Conservation (phyloP, 1,139 yeast genomes). For the Spencermartinsiella ligniputridi region DNA sequence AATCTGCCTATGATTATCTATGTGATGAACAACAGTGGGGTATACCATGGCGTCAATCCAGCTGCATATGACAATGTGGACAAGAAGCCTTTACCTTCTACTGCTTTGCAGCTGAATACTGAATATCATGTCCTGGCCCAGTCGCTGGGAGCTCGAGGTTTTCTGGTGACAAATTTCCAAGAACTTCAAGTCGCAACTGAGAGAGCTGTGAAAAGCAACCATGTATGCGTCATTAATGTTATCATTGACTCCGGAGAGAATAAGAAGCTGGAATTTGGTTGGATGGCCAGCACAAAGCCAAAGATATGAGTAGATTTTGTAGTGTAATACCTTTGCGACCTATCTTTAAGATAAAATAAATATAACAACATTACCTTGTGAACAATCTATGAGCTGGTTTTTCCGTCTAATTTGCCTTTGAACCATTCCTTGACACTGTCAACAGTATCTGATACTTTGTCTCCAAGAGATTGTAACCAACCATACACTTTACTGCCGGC, state of each 20-base stretch:
- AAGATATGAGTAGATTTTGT: constrained; percentile 19
- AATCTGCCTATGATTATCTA: constrained; percentile 50
- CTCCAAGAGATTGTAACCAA: constrained; percentile 10
- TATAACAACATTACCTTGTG: constrained; percentile 6
- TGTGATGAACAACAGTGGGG: constrained; percentile 65
- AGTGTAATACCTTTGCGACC: neutral
- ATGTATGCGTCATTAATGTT: constrained; percentile 49
- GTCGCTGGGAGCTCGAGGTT: constrained; percentile 54
- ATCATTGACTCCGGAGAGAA: constrained; percentile 53
- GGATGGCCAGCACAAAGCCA: constrained; percentile 51
- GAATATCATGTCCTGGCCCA: constrained; percentile 50
- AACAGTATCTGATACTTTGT: constrained; percentile 10
- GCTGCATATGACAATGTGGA: constrained; percentile 26
- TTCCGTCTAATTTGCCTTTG: neutral
- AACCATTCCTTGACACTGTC: constrained; percentile 15
- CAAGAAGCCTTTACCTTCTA: constrained; percentile 43
- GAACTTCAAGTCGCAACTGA: constrained; percentile 40
- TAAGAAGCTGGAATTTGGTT: constrained; percentile 54
- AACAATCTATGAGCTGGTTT: neutral
- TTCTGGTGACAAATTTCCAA: constrained; percentile 38
- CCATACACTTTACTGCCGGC: constrained; percentile 5
- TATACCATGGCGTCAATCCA: constrained; percentile 54
- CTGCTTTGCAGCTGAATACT: constrained; percentile 52
- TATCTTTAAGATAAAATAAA: constrained; percentile 2
- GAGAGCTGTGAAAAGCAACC: constrained; percentile 39